Evolutionary conservation across 1,284 basidiomycete genomes (phyloP), one percentile per base, ranked within the genome.

Genomic region (Cryptococcus amylolentus): DNA sequence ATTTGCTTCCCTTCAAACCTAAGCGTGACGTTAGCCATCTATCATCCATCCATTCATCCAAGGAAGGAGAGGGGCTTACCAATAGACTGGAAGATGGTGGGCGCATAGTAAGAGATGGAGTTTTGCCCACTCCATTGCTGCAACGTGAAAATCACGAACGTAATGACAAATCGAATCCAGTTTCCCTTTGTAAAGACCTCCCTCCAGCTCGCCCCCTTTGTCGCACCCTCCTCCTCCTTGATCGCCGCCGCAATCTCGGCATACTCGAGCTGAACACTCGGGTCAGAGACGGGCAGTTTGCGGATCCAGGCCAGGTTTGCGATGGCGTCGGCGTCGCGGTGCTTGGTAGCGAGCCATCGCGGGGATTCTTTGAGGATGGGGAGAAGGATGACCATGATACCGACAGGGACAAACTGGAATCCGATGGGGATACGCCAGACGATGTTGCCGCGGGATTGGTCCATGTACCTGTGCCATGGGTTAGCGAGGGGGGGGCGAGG

Each of bases 141-240:
- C 13, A 87, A 77, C 52, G 80, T 70, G 67, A 82, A 81, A 54
- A 83, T 77, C 41, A 83, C 60, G 43, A 75, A 69, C 4, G 82
- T 86, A 61, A 88, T 86, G 47, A 84, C 77, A 76, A 88, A 87
- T 50, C 86, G 82, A 54, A 85, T 76, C 39, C 83, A 82, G 75
- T 89, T 89, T 45, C 88, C 88, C 69, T 86, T 87, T 20, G 84
- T 84, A 49, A 87, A 79, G 77, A 88, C 40, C 55, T 89, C 87
- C 60, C 79, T 82, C 58, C 82, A 66, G 14, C 79, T 70, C 9
- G 75, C 55, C 40, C 68, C 70, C 6, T 46, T 45, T 40, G 64
- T 70, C 54, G 68, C 51, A 65, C 68, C 55, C 79, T 70, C 66
- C 62, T 80, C 79, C 54, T 83, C 81, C 18, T 66, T 67, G 61